Evolutionary conservation across 371 early-diverging fungal genomes (phyloP), one percentile per base, ranked within the genome.

Genomic region (Syncephalis plumigaleata): DNA sequence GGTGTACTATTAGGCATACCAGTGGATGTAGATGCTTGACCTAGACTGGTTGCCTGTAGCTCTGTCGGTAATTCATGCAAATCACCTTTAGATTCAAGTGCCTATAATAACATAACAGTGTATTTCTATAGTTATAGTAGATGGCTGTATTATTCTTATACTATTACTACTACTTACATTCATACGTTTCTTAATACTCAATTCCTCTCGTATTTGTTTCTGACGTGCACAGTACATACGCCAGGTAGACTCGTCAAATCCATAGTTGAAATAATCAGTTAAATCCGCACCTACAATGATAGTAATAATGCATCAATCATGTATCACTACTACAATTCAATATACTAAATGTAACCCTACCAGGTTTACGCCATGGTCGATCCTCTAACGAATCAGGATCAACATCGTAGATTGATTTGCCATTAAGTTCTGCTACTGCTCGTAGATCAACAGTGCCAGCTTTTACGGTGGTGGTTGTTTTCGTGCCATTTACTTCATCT

Each of bases 191-290:
- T 24, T 18, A 11, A 43, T 13, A 24, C 18, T 22, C 22, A 22
- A 24, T 22, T 43, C 43, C 22, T 86, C 87, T 17, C 91, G 65
- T 51, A 86, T 50, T 63, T 75, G 68, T 59, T 83, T 85, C 66
- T 98, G 96, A 59, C 86, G 90, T 13, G 68, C 69, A 53, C 84
- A 82, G 63, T 96, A 98, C 13, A 76, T 72, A 51, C 79, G 71
- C 98, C 98, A 98, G 15, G 87, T 88, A 2, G 65, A 61, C 61
- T 98, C 96, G 53, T 88, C 89, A 60, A 98, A 98, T 5, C 97
- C 97, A 66, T 90, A 98, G 59, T 98, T 98, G 67, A 98, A 98
- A 64, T 94, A 98, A 61, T 98, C 98, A 2, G 94, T 92, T 24
- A 95, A 77, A 65, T 98, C 97, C 9, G 92, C 87, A 45, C 91